These are phyloP conservation scores for Ganoderma meredithae DNA, from an alignment of 1,284 basidiomycete species.

Conservation along the genomic window DNA sequence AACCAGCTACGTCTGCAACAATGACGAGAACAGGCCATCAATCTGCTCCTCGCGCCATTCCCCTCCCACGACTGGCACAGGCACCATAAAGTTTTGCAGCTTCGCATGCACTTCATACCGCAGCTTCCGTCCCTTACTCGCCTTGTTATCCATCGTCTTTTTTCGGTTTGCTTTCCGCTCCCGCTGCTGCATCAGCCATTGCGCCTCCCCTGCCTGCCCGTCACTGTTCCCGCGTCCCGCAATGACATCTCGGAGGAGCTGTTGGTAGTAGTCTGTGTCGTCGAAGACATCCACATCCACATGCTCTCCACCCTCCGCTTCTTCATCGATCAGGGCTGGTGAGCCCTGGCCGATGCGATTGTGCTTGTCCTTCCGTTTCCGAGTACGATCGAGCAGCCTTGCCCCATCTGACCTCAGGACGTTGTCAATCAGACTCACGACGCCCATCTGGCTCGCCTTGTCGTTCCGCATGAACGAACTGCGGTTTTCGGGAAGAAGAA, in stretches of 20 bases:
- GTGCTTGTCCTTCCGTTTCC: slow-evolving; percentile 55
- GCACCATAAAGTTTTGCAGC: slow-evolving; percentile 93
- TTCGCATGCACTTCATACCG: slow-evolving; percentile 95
- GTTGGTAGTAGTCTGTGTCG: slow-evolving; percentile 92
- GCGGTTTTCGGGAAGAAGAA: slow-evolving; percentile 73
- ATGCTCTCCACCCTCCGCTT: slow-evolving; percentile 41
- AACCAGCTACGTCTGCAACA: slow-evolving; percentile 52
- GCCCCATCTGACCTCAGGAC: slow-evolving; percentile 58
- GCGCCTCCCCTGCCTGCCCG: slow-evolving; percentile 48
- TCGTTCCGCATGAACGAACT: slow-evolving; percentile 65
- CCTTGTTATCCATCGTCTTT: slow-evolving; percentile 90
- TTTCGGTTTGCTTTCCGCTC: slow-evolving; percentile 68
- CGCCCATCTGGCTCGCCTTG: slow-evolving; percentile 47
- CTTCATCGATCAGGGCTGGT: slow-evolving; percentile 9
- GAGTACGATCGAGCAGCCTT: slow-evolving; percentile 67
- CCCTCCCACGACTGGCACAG: slow-evolving; percentile 64
- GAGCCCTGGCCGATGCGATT: slow-evolving; percentile 48
- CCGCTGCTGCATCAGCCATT: slow-evolving; percentile 73
- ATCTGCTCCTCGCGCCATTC: slow-evolving; percentile 93
- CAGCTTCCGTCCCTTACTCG: slow-evolving; percentile 77
- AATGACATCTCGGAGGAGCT: slow-evolving; percentile 88
- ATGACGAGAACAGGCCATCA: slow-evolving; percentile 88
- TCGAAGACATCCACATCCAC: slow-evolving; percentile 73
- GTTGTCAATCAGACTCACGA: slow-evolving; percentile 79
- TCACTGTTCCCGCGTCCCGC: slow-evolving; percentile 63